These are phyloP conservation scores for Mortierella sp. DNA, from an alignment of 371 early-diverging fungal species.

Conservation along the genomic window DNA sequence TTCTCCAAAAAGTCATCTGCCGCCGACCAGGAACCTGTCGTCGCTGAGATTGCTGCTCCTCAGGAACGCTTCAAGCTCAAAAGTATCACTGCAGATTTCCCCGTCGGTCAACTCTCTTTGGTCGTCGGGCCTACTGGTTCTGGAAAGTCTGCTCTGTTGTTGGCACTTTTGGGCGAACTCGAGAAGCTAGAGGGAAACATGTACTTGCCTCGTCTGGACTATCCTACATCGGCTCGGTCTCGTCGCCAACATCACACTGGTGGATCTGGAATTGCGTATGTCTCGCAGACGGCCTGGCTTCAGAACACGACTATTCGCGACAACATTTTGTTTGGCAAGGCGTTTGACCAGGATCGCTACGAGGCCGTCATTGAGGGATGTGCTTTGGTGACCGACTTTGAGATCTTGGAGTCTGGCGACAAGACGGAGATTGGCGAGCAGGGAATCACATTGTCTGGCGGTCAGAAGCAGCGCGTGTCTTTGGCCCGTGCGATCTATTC, in stretches of 20 bases:
- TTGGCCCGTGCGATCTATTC: conserved; percentile 91
- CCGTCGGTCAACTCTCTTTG: conserved; percentile 75
- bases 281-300: conserved; percentile 90
- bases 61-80: conserved; percentile 62
- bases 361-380: conserved; percentile 73
- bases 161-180: conserved; percentile 71
- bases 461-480: conserved; percentile 85
- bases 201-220: conserved; percentile 62
- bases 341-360: conserved; percentile 75
- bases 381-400: conserved; percentile 80
- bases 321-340: conserved; percentile 87
- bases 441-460: conserved; percentile 82
- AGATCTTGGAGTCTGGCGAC: conserved; percentile 87
- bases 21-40: conserved; percentile 15
- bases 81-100: conserved; percentile 70
- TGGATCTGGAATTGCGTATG: conserved; percentile 76
- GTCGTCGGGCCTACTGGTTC: conserved; percentile 85
- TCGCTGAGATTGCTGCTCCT: conserved; percentile 25
- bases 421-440: conserved; percentile 94
- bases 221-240: neutral
- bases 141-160: conserved; percentile 84
- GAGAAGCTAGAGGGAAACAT: conserved; percentile 60
- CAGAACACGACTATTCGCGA: conserved; percentile 86
- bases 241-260: conserved; percentile 17
- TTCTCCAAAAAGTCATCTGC: conserved; percentile 17